Conservation (phyloP, 1,284 basidiomycete genomes). For the Meira nashicola region DNA sequence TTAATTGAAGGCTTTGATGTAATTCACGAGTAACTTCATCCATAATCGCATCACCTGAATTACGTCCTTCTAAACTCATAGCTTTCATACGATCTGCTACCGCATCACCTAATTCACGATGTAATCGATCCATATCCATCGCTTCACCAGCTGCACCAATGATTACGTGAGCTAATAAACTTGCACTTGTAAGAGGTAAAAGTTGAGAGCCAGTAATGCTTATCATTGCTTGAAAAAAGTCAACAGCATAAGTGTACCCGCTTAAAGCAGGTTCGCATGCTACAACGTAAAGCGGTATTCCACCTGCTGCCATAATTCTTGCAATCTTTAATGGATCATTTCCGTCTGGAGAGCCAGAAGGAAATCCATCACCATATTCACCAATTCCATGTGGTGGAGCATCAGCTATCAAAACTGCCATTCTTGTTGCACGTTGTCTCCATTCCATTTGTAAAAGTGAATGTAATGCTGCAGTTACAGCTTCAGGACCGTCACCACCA, state of each 20-base stretch:
- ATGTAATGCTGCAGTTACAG: constrained; percentile 86
- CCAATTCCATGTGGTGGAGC: constrained; percentile 79
- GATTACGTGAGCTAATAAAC: constrained; percentile 93
- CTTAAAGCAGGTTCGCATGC: constrained; percentile 96
- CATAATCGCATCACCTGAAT: constrained; percentile 56
- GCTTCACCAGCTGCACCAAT: constrained; percentile 95
- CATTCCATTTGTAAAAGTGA: constrained; percentile 67
- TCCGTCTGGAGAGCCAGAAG: constrained; percentile 57
- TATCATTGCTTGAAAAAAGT: constrained; percentile 68
- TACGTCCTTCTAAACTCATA: constrained; percentile 56
- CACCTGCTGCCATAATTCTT: constrained; percentile 78
- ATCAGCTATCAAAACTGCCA: constrained; percentile 78
- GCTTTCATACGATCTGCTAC: constrained; percentile 86
- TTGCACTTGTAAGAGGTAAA: constrained; percentile 91
- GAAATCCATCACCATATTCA: constrained; percentile 70
- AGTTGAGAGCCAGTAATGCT: constrained; percentile 66
- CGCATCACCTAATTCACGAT: constrained; percentile 84
- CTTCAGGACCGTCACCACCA: constrained; percentile 93
- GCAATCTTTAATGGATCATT: constrained; percentile 84
- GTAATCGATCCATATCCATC: constrained; percentile 90
- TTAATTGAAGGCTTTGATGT: constrained; percentile 80
- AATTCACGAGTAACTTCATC: constrained; percentile 91
- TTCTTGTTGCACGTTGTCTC: constrained; percentile 82
- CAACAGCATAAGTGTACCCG: constrained; percentile 65
- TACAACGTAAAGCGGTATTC: constrained; percentile 60